These are phyloP conservation scores for Kitagawia praeruptora DNA, from an alignment of 129 eudicot genomes.

Conservation along the genomic window DNA sequence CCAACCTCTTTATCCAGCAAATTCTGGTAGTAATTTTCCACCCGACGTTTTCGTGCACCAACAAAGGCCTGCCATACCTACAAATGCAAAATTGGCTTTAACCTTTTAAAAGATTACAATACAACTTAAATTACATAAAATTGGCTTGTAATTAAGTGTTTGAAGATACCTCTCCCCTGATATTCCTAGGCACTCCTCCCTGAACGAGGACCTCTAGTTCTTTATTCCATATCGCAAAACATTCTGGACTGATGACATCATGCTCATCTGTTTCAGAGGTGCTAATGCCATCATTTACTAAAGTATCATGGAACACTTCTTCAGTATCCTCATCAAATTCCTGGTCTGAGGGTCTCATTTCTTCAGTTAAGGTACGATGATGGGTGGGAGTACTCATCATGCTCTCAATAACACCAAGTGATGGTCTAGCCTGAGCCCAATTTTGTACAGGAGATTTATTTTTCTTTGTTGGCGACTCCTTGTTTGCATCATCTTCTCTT, in stretches of 20 bases:
- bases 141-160: neutral
- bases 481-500: constrained; percentile 23
- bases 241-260: constrained; percentile 20
- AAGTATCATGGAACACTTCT: constrained; percentile 15
- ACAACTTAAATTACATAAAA: neutral
- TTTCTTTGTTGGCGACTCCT: constrained; percentile 23
- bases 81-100: constrained; percentile 14
- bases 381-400: constrained; percentile 41
- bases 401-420: constrained; percentile 48
- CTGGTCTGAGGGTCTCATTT: constrained; percentile 21
- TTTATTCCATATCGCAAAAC: constrained; percentile 50
- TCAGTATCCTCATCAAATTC: constrained; percentile 31
- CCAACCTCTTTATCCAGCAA: constrained; percentile 47
- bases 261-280: constrained; percentile 19
- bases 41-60: constrained; percentile 78
- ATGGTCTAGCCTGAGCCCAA: constrained; percentile 68
- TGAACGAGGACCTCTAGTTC: constrained; percentile 85
- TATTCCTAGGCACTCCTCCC: constrained; percentile 87
- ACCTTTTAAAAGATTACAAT: neutral
- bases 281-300: constrained; percentile 16
- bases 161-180: constrained; percentile 78
- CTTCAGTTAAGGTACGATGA: constrained; percentile 32
- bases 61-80: constrained; percentile 98
- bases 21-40: constrained; percentile 76
- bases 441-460: constrained; percentile 33